Evolutionary conservation across 139 green algal genomes (phyloP).

Genomic region (Diplosphaera chodatii): DNA sequence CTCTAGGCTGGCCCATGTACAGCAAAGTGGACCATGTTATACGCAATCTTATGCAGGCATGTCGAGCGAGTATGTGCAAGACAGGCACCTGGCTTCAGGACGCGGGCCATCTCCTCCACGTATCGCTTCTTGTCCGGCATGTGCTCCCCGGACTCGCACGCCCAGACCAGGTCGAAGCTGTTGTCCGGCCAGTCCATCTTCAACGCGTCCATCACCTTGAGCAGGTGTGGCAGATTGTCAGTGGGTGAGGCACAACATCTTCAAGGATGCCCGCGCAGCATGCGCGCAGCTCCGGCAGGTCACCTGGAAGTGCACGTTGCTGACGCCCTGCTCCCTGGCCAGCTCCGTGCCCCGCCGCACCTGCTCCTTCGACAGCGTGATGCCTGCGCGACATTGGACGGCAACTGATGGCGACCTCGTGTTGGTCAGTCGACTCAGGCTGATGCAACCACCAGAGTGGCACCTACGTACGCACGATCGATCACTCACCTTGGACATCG

Average conservation of each 20-base stretch:
- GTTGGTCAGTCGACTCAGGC: too few species aligned
- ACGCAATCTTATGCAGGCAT: too few species aligned
- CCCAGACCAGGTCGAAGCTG: conserved; percentile 95
- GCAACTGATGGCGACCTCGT: too few species aligned
- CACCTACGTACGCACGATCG: too few species aligned
- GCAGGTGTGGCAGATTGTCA: neutral
- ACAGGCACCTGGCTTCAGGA: conserved; percentile 82
- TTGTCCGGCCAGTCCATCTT: conserved; percentile 82
- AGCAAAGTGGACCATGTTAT: too few species aligned
- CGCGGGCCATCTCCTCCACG: conserved; percentile 85
- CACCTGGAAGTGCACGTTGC: conserved; percentile 65
- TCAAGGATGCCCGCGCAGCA: too few species aligned
- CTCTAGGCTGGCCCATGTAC: too few species aligned
- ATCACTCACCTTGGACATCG: conserved; percentile 59
- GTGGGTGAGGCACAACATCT: too few species aligned
- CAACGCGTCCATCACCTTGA: conserved; percentile 92
- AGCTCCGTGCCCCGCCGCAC: conserved; percentile 76
- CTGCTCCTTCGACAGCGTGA: conserved; percentile 86
- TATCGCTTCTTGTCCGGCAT: conserved; percentile 98
- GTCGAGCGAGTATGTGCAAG: too few species aligned
- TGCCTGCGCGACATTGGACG: too few species aligned
- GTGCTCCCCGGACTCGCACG: conserved; percentile 95
- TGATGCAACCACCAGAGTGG: too few species aligned
- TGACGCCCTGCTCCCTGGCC: conserved; percentile 62
- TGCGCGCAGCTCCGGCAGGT: too few species aligned